Conservation (phyloP, 2,329 filamentous ascomycete species). For the Alternaria postmessia region DNA sequence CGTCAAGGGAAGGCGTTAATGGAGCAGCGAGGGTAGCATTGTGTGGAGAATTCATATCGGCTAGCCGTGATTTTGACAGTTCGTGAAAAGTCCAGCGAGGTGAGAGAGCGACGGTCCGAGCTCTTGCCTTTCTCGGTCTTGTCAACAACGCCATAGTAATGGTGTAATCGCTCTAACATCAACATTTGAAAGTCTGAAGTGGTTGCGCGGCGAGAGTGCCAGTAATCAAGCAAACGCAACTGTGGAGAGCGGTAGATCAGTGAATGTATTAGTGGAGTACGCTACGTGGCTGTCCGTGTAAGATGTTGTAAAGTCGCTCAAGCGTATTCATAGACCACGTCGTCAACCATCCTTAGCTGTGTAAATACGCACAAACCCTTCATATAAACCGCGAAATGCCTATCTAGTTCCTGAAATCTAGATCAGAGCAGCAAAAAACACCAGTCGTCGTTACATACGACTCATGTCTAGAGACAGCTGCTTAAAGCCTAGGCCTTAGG, state of each 20-base stretch:
- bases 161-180: background rate
- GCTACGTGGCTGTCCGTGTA: slow-evolving; percentile 1
- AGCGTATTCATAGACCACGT: background rate
- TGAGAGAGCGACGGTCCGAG: background rate
- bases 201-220: background rate
- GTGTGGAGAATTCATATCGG: too few relatives aligned
- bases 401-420: background rate
- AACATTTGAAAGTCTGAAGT: background rate
- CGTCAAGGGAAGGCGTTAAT: background rate
- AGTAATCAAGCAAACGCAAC: background rate
- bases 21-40: too few relatives aligned
- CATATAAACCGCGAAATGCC: background rate
- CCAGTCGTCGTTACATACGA: background rate
- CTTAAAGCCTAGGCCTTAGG: slow-evolving; percentile 32
- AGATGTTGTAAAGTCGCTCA: background rate
- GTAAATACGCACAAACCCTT: background rate
- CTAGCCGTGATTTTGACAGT: too few relatives aligned
- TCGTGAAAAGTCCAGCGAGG: too few relatives aligned
- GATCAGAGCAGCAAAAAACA: background rate
- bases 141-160: background rate
- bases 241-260: background rate
- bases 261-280: slow-evolving; percentile 10
- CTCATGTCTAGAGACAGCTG: background rate
- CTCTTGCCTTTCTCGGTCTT: background rate
- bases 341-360: background rate